Percentiles rank a stretch among this genome's conserved stretches.
Conservation (phyloP, 2,329 filamentous ascomycete genomes). For the Scytalidium sp. region DNA sequence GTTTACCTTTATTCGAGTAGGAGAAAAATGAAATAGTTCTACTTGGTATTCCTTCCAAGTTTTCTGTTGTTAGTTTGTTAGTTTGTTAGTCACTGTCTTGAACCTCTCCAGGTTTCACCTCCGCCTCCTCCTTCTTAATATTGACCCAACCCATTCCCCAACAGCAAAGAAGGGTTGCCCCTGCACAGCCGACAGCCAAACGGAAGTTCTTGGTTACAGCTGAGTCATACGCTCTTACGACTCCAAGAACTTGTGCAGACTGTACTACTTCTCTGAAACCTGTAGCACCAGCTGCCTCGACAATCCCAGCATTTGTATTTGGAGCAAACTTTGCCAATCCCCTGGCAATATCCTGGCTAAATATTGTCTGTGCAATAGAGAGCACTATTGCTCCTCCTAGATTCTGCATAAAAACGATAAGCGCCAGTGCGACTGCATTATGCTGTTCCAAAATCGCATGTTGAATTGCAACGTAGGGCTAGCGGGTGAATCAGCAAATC, state of each 20-base stretch:
- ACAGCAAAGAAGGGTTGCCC: conserved; percentile 9
- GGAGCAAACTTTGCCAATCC: conserved; percentile 32
- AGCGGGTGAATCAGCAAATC: too few species aligned
- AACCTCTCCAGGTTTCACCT: conserved; percentile 7
- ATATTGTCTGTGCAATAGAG: conserved; percentile 25
- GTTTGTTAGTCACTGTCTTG: too few species aligned
- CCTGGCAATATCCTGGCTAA: conserved; percentile 17
- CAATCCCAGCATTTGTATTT: conserved; percentile 22
- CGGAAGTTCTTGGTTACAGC: conserved; percentile 21
- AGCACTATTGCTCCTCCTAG: too few species aligned
- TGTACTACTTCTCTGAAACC: conserved; percentile 32
- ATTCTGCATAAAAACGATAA: too few species aligned
- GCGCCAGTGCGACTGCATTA: conserved; percentile 18
- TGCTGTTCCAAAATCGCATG: conserved; percentile 21
- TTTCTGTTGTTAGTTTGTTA: too few species aligned
- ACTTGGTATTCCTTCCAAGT: too few species aligned
- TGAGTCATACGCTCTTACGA: conserved; percentile 37
- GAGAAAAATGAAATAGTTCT: too few species aligned
- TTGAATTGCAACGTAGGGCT: conserved; percentile 31
- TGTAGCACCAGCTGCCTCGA: conserved; percentile 39
- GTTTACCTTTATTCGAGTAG: too few species aligned
- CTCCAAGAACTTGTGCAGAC: conserved; percentile 27
- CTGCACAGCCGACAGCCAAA: conserved; percentile 11
- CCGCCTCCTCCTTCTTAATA: conserved; percentile 32
- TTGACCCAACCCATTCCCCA: conserved; percentile 45